Evolutionary conservation across 495 filamentous ascomycete genomes (phyloP).

Genomic region (Penicillium canescens): DNA sequence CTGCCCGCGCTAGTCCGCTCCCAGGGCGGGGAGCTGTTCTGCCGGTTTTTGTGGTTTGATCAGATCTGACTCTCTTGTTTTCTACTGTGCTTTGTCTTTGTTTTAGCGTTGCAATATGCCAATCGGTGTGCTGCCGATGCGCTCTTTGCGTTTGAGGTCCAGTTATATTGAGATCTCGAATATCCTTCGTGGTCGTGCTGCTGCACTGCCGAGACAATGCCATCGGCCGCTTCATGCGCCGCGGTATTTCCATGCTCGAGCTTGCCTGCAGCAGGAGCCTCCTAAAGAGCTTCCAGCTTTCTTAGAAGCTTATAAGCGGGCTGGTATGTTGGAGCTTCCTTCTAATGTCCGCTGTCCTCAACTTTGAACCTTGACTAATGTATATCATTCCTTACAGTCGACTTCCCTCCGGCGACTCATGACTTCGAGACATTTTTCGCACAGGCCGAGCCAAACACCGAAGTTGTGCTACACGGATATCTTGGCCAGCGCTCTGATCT

Average conservation of each 20-base stretch:
- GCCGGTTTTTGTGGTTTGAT: slow-evolving; percentile 17
- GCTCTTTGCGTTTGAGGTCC: slow-evolving; percentile 26
- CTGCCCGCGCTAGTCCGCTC: slow-evolving; percentile 28
- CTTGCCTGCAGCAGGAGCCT: slow-evolving; percentile 26
- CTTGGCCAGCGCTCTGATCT: slow-evolving; percentile 62
- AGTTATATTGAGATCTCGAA: slow-evolving; percentile 44
- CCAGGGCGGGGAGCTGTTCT: slow-evolving; percentile 26
- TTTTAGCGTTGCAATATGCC: background rate
- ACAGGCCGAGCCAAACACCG: slow-evolving; percentile 39
- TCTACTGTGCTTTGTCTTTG: background rate
- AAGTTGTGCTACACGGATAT: slow-evolving; percentile 72
- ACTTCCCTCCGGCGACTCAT: slow-evolving; percentile 52
- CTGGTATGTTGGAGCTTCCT: slow-evolving; percentile 36
- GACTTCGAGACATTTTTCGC: slow-evolving; percentile 46
- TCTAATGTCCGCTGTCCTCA: background rate
- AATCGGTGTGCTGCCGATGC: slow-evolving; percentile 16
- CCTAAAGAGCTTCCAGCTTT: slow-evolving; percentile 23
- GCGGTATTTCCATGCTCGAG: slow-evolving; percentile 28
- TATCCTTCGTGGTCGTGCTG: slow-evolving; percentile 29
- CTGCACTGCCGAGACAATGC: slow-evolving; percentile 8
- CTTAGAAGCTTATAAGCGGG: slow-evolving; percentile 48
- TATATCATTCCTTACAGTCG: slow-evolving; percentile 35
- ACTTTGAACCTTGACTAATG: slow-evolving; percentile 6
- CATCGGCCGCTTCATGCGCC: slow-evolving; percentile 7
- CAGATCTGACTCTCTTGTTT: slow-evolving; percentile 8